Evolutionary conservation across 169 alveolate species (phyloP), one percentile per base, ranked within the genome.

Genomic region (Plasmodium reichenowi): DNA sequence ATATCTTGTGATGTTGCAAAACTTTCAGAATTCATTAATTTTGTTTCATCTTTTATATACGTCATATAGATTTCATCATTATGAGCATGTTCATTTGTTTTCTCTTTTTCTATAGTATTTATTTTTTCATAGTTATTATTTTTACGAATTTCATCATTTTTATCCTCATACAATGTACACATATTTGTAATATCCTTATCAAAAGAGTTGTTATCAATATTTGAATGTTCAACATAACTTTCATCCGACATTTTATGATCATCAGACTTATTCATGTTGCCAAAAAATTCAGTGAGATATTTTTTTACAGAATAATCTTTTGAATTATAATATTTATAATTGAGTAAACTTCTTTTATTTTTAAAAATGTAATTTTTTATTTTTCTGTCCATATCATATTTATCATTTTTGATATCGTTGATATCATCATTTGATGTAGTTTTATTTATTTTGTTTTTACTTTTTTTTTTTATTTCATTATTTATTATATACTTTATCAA

Each of bases 381-480:
- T 45, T 43, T 15, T 73, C 45, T 43, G 47, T 59, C n/a, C 13
- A 4, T 38, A 43, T 26, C 43, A 15, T 38, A 17, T 38, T 3
- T 63, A 22, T 6, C 45, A 32, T 32, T 32, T 32, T 32, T 32
- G 45, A 32, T 32, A 32, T 64, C n/a, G 15, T 43, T 64, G 15
- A 66, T n/a, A 43, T 64, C 26, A 26, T 59, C 32, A n/a, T 32
- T 5, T 32, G 45, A 32, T 32, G 9, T 32, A 32, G 9, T 32
- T 32, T 32, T 32, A 32, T 32, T 32, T 32, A 5, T 32, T 32
- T 32, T 32, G 45, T 32, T 32, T 32, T 32, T 32, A 32, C 9
- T 9, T 32, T 70, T 67, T 54, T 47, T 47, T 43, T 45, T 32
- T 17, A n/a, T 56, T 59, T 66, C 70, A 17, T 45, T 67, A 43